Base-by-base conservation (phyloP, 2,329 filamentous ascomycete genomes). In the Hypoxylon sp. region DNA sequence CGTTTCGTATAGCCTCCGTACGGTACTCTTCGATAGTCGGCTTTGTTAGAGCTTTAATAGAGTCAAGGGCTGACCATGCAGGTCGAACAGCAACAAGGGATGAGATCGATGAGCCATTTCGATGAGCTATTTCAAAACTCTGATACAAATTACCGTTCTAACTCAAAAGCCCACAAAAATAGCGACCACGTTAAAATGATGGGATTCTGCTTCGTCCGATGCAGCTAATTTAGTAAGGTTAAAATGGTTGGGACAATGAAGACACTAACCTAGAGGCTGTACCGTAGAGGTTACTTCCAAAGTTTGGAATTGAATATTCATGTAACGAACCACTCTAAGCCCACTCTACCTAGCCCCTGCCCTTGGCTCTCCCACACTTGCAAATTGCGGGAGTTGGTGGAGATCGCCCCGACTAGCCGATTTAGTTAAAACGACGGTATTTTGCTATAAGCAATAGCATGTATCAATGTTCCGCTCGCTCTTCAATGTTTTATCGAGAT, bases 311-410 rank as follows among this genome's bases (percentile, higher is more conserved):
- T 14, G 13, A 24, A 22, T 59, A 66, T 63, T 67, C 59, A 46
- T 55, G 42, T 59, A 67, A 63, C 53, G 29, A 59, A n/a, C 47
- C 54, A 64, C 47, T 64, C 39, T 59, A 44, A 44, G 50, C 54
- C 35, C 11, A 42, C 17, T 8, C 33, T 13, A n/a, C 44, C 22
- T 39, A 48, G 53, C 29, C 29, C 29, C 29, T 22, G 19, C 33
- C 9, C 8, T n/a, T 17, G 3, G 39, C 13, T 10, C 39, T 44
- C 39, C 17, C 39, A 44, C 39, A 17, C 17, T 44, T 44, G 39
- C 39, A 44, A 24, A 31, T 52, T 48, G 26, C 22, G 35, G 57
- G 44, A 39, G 11, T 44, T 14, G 46, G 39, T 55, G 48, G 31
- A 62, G 50, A 9, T 14, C 31, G 42, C 50, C 33, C 47, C 33